phyloP scores from a whole-genome alignment of 1,284 basidiomycete species.

The Peniophora sp. region DNA sequence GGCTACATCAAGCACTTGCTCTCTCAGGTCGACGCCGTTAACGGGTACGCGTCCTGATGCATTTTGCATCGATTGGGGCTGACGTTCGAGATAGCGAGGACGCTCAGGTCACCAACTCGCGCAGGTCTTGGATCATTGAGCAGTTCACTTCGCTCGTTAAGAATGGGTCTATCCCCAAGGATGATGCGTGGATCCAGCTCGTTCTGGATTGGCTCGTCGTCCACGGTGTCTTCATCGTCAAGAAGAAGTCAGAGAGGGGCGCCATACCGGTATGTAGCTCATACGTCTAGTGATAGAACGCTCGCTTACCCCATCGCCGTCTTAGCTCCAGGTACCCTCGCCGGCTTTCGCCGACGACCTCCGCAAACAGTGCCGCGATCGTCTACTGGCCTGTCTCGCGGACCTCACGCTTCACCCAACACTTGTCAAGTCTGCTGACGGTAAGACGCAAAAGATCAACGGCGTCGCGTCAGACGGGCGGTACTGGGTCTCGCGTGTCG shows the following conservation, averaged over 20 bases:
- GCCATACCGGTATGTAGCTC: constrained; percentile 48
- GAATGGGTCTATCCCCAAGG: constrained; percentile 76
- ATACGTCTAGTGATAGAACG: constrained; percentile 1
- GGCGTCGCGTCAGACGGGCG: constrained; percentile 66
- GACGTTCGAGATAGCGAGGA: constrained; percentile 32
- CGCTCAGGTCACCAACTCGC: constrained; percentile 39
- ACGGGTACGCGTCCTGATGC: constrained; percentile 12
- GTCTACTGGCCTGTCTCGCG: constrained; percentile 69
- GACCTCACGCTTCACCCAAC: constrained; percentile 62
- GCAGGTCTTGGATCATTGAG: constrained; percentile 79
- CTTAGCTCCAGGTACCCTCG: constrained; percentile 57
- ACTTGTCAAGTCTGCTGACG: constrained; percentile 40
- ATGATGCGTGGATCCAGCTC: constrained; percentile 68
- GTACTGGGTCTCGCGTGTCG: constrained; percentile 73
- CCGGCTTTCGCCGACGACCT: constrained; percentile 71
- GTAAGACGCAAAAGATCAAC: constrained; percentile 45
- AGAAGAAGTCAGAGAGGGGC: constrained; percentile 71
- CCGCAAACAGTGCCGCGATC: constrained; percentile 57
- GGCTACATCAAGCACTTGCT: constrained; percentile 74
- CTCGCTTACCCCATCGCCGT: background rate
- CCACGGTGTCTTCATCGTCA: constrained; percentile 75
- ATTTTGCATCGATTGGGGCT: constrained; percentile 3
- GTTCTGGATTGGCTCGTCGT: constrained; percentile 80
- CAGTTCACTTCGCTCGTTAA: constrained; percentile 78
- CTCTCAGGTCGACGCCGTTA: constrained; percentile 47